Base-by-base conservation (phyloP, 345 rosid genomes). In the Ceriops zippeliana region DNA sequence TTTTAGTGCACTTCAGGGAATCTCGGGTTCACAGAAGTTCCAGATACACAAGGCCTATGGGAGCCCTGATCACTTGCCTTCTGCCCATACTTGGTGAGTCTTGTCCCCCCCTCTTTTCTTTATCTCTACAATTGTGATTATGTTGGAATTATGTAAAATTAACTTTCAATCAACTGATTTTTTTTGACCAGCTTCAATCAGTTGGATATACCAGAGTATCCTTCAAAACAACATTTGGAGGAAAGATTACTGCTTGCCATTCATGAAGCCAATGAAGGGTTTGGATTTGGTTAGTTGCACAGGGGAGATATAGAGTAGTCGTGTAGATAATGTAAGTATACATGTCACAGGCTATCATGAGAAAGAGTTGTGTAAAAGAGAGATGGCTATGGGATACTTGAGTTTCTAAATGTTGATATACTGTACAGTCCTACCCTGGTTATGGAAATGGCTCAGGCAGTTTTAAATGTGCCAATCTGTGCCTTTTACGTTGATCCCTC, bases 11-110 rank as follows among this genome's bases (percentile, higher is more conserved):
- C 97, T 93, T 53, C 97, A 91, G 79, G 99, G 99, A 65, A 93
- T 93, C 63, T 93, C 99, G 31, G 97, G 99, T 11, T 77, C 91
- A 1, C 99, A 93, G 67, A 93, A 89, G 84, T 93, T 93, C 67
- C 99, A 93, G 81, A 93, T 91, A 80, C 99, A 93, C 91, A 93
- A 88, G 76, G 99, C 99, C 20, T 93, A 93, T 65, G 99, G 99
- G 72, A 89, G 96, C 72, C 69, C 86, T 7, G 90, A 86, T 76
- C 99, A 89, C 76, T 83, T 93, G 77, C 97, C 99, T 52, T 93
- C 99, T 7, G 99, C 99, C 37, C 99, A 93, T 74, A 93, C 99
- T 38, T 93, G 99, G 99, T 90, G 82, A 28, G 35, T 35, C 34
- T 64, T 57, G 51, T 8, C 27, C 15, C 7, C 30, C 1, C 3